Conservation (phyloP, 1,284 basidiomycete genomes). For the Heterobasidion occidentale region DNA sequence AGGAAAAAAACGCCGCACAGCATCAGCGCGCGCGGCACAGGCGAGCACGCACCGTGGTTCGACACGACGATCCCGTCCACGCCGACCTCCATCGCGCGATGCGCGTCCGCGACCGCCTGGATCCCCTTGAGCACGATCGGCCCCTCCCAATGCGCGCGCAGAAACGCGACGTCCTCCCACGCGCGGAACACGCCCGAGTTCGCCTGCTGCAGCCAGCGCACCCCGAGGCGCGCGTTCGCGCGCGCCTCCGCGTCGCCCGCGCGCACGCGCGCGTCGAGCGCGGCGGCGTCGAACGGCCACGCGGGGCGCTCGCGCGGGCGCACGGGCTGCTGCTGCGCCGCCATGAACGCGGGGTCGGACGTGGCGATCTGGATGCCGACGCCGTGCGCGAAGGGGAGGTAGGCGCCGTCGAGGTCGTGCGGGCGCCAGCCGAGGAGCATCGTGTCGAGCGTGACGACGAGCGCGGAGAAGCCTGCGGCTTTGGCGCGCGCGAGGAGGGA, state of each 20-base stretch:
- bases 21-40: not conserved
- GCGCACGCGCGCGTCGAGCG: slow-evolving; percentile 27
- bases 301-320: slow-evolving; percentile 27
- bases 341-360: slow-evolving; percentile 71
- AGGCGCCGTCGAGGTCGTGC: slow-evolving; percentile 51
- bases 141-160: slow-evolving; percentile 63
- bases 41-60: slow-evolving; percentile 56
- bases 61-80: slow-evolving; percentile 74
- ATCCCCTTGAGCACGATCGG: slow-evolving; percentile 69
- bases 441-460: slow-evolving; percentile 66
- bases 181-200: slow-evolving; percentile 49
- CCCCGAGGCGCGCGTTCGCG: slow-evolving; percentile 36
- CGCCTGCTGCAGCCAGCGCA: slow-evolving; percentile 47
- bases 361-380: slow-evolving; percentile 49
- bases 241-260: slow-evolving; percentile 38
- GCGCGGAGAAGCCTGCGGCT: slow-evolving; percentile 51
- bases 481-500: slow-evolving; percentile 63
- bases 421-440: slow-evolving; percentile 64
- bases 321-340: slow-evolving; percentile 33
- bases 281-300: slow-evolving; percentile 52
- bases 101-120: slow-evolving; percentile 57
- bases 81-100: slow-evolving; percentile 55
- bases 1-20: not conserved
- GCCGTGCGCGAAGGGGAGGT: slow-evolving; percentile 56
- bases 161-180: slow-evolving; percentile 60